Conservation (phyloP, 2,329 filamentous ascomycete species). For the Claviceps arundinis region DNA sequence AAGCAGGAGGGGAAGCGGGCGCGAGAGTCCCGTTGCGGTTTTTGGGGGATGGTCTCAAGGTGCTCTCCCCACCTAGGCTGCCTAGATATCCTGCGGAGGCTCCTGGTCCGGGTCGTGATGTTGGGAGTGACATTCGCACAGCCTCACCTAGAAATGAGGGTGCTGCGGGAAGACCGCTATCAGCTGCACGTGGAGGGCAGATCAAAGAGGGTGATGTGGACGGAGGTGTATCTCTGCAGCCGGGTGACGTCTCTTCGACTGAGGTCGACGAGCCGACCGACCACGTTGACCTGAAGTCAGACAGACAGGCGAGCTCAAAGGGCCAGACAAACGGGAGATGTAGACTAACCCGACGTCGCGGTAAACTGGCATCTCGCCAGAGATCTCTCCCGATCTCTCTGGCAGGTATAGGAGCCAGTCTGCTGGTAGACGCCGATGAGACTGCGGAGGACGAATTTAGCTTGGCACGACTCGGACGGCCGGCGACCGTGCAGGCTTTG, state of each 20-base stretch:
- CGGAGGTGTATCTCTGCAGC: constrained; percentile 3
- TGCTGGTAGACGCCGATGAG: constrained; percentile 9
- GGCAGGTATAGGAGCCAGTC: constrained; percentile 14
- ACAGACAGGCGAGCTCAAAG: not conserved
- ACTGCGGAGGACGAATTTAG: constrained; percentile 9
- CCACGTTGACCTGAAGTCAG: not conserved
- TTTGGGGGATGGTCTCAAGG: constrained; percentile 5
- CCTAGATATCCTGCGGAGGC: not conserved
- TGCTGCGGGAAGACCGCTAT: not conserved
- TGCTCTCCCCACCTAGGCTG: constrained; percentile 1
- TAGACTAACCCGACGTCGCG: not conserved
- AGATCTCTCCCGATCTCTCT: constrained; percentile 9
- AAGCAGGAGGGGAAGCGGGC: not conserved
- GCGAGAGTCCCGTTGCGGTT: constrained; percentile 1
- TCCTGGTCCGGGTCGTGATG: not conserved
- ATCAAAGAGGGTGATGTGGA: constrained; percentile 1
- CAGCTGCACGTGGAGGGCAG: not conserved
- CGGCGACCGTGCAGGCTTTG: constrained; percentile 7
- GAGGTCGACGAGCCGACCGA: not conserved
- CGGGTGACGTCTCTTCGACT: not conserved
- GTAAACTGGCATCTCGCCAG: not conserved
- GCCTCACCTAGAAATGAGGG: not conserved
- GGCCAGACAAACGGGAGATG: not conserved
- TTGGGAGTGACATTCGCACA: not conserved
- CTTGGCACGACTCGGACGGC: constrained; percentile 5